A percentile compares a stretch with the other conserved stretches of the same genome.
phyloP scores from a whole-genome alignment of 2,329 filamentous ascomycete species.

The Cordyceps cicadae region DNA sequence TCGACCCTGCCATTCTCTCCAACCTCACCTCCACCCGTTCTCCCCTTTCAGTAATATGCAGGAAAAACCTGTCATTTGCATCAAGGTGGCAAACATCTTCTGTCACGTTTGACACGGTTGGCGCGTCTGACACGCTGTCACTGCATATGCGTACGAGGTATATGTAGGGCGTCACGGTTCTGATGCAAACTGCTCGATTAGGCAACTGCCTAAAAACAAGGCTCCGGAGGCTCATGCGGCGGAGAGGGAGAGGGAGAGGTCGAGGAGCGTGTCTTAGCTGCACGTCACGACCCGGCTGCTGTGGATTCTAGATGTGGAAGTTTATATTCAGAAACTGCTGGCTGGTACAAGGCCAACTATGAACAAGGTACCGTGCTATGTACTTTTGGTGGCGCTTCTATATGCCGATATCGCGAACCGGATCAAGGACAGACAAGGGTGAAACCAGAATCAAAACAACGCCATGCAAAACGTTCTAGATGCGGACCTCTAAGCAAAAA shows the following conservation, averaged over 20 bases:
- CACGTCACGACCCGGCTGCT: not conserved
- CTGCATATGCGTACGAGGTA: not conserved
- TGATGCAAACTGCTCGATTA: not conserved
- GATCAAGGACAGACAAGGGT: not conserved
- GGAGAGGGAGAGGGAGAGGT: not conserved
- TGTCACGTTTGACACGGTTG: too few relatives aligned
- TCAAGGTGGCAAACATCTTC: too few relatives aligned
- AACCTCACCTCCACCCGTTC: too few relatives aligned
- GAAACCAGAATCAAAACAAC: not conserved
- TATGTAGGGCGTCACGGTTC: not conserved
- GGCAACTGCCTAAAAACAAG: conserved; percentile 2
- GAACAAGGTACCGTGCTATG: conserved; percentile 1
- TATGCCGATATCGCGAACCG: not conserved
- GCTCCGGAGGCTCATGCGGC: not conserved
- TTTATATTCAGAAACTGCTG: not conserved
- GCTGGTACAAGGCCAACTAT: conserved; percentile 1
- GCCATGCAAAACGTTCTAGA: conserved; percentile 9
- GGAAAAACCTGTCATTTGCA: too few relatives aligned
- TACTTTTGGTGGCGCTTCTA: conserved; percentile 2
- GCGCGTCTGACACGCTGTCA: too few relatives aligned
- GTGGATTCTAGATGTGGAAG: not conserved
- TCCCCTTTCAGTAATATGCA: too few relatives aligned
- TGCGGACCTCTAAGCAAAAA: not conserved
- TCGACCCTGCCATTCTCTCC: too few relatives aligned
- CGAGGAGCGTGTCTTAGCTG: not conserved